Evolutionary conservation across 2,329 filamentous ascomycete genomes (phyloP).

Genomic region (Bipolaris cookei): DNA sequence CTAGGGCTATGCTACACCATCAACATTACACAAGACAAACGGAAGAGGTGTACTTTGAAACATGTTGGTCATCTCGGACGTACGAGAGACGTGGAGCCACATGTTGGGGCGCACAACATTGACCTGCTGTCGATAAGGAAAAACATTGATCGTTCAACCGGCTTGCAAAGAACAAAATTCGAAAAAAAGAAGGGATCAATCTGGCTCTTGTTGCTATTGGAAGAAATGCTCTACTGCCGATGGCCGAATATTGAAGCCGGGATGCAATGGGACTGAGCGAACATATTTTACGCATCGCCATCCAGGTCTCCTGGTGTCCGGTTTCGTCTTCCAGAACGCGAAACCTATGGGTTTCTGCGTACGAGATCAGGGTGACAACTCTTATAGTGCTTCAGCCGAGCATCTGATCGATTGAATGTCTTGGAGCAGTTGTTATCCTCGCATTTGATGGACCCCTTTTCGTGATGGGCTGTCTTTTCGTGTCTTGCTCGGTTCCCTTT

Average conservation of each 20-base stretch:
- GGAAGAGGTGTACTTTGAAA: background rate
- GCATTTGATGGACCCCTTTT: background rate
- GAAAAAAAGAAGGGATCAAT: too few relatives aligned
- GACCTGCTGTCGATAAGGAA: too few relatives aligned
- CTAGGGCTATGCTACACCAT: background rate
- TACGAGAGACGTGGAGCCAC: too few relatives aligned
- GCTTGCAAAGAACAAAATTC: too few relatives aligned
- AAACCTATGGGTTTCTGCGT: background rate
- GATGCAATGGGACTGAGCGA: background rate
- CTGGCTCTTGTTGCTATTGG: too few relatives aligned
- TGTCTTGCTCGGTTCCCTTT: background rate
- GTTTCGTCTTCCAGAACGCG: background rate
- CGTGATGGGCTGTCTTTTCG: background rate
- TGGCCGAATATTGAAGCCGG: background rate
- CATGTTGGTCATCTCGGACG: background rate
- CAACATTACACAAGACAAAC: background rate
- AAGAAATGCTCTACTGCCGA: background rate
- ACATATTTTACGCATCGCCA: background rate
- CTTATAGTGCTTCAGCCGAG: constrained; percentile 1
- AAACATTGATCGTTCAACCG: too few relatives aligned
- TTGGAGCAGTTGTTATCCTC: background rate
- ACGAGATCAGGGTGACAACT: background rate
- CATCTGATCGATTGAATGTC: background rate
- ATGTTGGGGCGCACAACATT: too few relatives aligned
- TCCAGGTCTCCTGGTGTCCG: too few relatives aligned